Evolutionary conservation across 2,329 filamentous ascomycete genomes (phyloP), one percentile per base, ranked within the genome.

Genomic region (Colletotrichum limetticola): DNA sequence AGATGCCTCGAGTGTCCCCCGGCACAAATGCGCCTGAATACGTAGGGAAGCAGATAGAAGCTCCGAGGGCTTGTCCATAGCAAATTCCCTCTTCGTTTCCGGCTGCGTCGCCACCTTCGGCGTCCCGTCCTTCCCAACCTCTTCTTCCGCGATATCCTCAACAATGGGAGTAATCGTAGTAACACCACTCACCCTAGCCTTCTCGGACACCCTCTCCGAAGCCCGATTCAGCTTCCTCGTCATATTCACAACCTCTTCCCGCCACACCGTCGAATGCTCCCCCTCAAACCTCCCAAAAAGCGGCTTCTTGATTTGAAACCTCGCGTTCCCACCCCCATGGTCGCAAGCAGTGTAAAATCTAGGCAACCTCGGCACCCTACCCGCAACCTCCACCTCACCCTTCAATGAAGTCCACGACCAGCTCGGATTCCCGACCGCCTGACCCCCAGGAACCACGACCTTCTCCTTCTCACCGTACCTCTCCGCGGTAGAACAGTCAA

Each of bases 401-500:
- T 55, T n/a, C 37, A 46, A 28, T 1, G 28, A 35, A 26, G 53
- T 57, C 67, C 67, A 70, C 22, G 67, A 70, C 67, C 67, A 70
- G 1, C 53, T 66, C 5, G 67, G 67, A 11, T 52, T 57, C 6
- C 22, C 58, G 1, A 14, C n/a, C 16, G 19, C 28, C 16, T 28
- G 14, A 1, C 4, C 59, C 8, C 4, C 24, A 8, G 16, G 16
- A 19, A 42, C 37, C 2, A 42, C 37, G 3, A 42, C 37, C 16
- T 37, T 16, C n/a, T 53, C 28, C n/a, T n/a, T 4, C 12, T n/a
- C n/a, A 22, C 28, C 11, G 1, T 42, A 42, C 14, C 14, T 7
- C 19, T 12, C 19, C 1, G 7, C 3, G 7, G 14, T 14, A 42
- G 16, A 7, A 42, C 42, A 4, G 6, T 32, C 52, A 4, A 12